Evolutionary conservation across 495 filamentous ascomycete species (phyloP), one percentile per base, ranked within the genome.

Genomic region (Talaromyces thailandensis): DNA sequence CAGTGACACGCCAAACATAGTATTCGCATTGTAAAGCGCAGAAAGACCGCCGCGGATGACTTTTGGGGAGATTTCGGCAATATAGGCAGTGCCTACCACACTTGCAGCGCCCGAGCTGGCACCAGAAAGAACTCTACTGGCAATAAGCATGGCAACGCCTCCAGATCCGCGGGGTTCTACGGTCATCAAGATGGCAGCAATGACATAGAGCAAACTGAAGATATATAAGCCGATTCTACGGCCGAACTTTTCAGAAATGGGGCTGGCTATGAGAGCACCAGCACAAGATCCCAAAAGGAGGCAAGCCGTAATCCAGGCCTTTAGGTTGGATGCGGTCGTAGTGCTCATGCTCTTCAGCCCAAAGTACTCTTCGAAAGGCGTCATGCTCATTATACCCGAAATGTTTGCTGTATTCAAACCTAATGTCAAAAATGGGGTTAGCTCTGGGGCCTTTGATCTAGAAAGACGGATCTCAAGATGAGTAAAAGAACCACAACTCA

Each of bases 1-100:
- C 2, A 90, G 78, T 82, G 92, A 85, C 69, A 93, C 91, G 32
- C 90, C 90, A 48, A 86, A 83, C 62, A 84, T 88, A 65, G 92
- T 93, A 23, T 87, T 88, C 29, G 91, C 76, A 69, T 92, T 89
- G 68, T 93, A 87, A 1, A 89, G 79, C 12, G 85, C 87, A 18
- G 90, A 87, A 32, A 93, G 76, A 37, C 86, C 86, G 40, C 89
- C 89, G 23, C 82, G 77, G 48, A 84, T 75, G 64, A 84, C 82
- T 0, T 76, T 77, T 9, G 81, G 82, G 4, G 76, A 73, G 29
- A 69, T 59, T 52, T 71, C 70, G 6, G 88, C 88, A 66, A 71
- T 69, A 55, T 71, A 89, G 82, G 74, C 91, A 82, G 65, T 87
- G 81, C 91, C 89, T 7, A 89, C 85, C 21, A 93, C 89, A 16